Evolutionary conservation across 2,329 filamentous ascomycete species (phyloP).

Genomic region (Pleomassaria siparia): DNA sequence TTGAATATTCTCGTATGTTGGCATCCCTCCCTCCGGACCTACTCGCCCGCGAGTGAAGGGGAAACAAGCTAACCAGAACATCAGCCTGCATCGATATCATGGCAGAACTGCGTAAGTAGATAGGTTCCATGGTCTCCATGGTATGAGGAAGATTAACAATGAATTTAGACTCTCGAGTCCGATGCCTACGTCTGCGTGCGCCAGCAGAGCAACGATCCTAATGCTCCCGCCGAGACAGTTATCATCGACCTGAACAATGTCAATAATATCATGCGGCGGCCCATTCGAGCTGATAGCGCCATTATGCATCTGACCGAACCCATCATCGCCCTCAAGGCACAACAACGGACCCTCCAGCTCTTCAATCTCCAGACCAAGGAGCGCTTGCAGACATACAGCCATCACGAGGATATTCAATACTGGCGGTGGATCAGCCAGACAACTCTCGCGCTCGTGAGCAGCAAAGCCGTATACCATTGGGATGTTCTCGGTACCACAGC

Average conservation of each 20-base stretch:
- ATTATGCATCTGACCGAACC: slow-evolving; percentile 99
- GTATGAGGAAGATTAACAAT: slow-evolving; percentile 17
- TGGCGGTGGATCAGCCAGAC: slow-evolving; percentile 99
- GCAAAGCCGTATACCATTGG: slow-evolving; percentile 93
- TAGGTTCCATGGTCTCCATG: slow-evolving; percentile 3
- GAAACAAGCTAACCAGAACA: slow-evolving; percentile 30
- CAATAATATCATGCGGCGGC: slow-evolving; percentile 91
- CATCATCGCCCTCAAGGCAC: slow-evolving; percentile 94
- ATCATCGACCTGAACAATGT: slow-evolving; percentile 97
- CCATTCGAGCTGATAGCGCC: slow-evolving; percentile 98
- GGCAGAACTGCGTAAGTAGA: slow-evolving; percentile 77
- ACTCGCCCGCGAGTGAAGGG: slow-evolving; percentile 17
- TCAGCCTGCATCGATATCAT: slow-evolving; percentile 73
- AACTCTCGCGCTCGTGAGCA: slow-evolving; percentile 86
- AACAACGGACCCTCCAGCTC: slow-evolving; percentile 92
- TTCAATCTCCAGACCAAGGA: slow-evolving; percentile 92
- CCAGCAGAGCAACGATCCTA: slow-evolving; percentile 79
- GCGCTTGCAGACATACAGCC: slow-evolving; percentile 94
- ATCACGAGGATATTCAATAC: slow-evolving; percentile 97
- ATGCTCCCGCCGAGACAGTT: slow-evolving; percentile 86
- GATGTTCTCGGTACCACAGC: slow-evolving; percentile 88
- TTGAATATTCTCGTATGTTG: slow-evolving; percentile 52
- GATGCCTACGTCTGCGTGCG: slow-evolving; percentile 95
- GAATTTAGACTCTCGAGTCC: slow-evolving; percentile 85
- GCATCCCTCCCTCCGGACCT: slow-evolving; percentile 5